These are phyloP conservation scores for Calonectria montana DNA, from an alignment of 2,329 filamentous ascomycete genomes.

Conservation along the genomic window DNA sequence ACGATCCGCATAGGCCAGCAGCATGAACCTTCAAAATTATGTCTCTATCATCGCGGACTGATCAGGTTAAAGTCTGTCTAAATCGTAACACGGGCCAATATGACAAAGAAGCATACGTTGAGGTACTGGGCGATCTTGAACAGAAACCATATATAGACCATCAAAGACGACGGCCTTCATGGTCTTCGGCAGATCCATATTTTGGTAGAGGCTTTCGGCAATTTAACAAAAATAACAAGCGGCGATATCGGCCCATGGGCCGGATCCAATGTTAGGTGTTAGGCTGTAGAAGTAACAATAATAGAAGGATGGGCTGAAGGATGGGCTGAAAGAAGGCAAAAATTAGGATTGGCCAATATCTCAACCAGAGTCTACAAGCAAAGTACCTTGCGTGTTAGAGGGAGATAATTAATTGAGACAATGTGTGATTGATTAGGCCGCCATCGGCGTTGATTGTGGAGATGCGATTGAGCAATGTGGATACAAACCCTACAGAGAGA, in stretches of 20 bases:
- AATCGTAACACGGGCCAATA: not conserved
- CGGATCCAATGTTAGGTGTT: not conserved
- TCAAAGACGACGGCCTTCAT: constrained; percentile 95
- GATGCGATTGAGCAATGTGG: not conserved
- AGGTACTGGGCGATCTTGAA: constrained; percentile 85
- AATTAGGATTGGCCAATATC: too few species aligned
- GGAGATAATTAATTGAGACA: not conserved
- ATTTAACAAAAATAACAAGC: too few species aligned
- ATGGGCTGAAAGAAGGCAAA: not conserved
- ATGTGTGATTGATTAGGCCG: not conserved
- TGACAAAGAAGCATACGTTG: constrained; percentile 53
- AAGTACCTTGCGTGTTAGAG: not conserved
- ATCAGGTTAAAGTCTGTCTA: not conserved
- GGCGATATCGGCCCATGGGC: not conserved
- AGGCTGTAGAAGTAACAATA: not conserved
- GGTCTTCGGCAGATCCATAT: constrained; percentile 57
- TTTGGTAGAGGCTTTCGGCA: not conserved
- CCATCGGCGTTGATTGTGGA: constrained; percentile 7
- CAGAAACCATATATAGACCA: constrained; percentile 76
- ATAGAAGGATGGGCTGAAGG: not conserved
- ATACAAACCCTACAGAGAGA: not conserved
- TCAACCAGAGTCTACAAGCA: too few species aligned
- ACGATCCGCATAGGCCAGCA: constrained; percentile 91
- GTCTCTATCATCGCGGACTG: constrained; percentile 76
- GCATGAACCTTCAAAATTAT: constrained; percentile 86